A percentile compares a stretch with the other conserved stretches of the same genome.
Conservation (phyloP, 805 yeast species). For the Komagataella pseudopastoris region DNA sequence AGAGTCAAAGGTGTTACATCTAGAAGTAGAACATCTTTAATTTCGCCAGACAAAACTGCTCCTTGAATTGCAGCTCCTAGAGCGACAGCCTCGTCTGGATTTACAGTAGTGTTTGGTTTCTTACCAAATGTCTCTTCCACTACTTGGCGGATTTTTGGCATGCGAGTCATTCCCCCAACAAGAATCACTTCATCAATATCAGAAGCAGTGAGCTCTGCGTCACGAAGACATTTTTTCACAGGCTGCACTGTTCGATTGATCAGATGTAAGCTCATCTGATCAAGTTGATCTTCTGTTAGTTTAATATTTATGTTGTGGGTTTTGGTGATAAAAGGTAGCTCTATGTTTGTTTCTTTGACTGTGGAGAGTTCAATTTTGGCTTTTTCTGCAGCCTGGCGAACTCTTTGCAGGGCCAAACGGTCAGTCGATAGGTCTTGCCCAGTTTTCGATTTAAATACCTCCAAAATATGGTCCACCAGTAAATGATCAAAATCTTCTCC, state of each 20-base stretch:
- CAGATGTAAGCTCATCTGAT: slow-evolving; percentile 36
- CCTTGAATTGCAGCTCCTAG: slow-evolving; percentile 98
- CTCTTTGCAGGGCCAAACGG: slow-evolving; percentile 73
- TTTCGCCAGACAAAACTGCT: slow-evolving; percentile 91
- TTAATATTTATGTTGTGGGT: slow-evolving; percentile 26
- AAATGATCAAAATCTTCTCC: slow-evolving; percentile 86
- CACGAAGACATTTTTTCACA: slow-evolving; percentile 71
- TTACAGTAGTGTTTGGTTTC: slow-evolving; percentile 82
- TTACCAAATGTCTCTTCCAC: slow-evolving; percentile 68
- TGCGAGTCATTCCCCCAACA: slow-evolving; percentile 87
- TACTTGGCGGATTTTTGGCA: slow-evolving; percentile 76
- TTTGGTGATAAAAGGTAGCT: slow-evolving; percentile 67
- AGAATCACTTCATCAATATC: slow-evolving; percentile 71
- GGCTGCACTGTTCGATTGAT: slow-evolving; percentile 65
- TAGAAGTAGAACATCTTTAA: slow-evolving; percentile 77
- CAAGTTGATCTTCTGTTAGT: slow-evolving; percentile 37
- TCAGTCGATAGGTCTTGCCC: slow-evolving; percentile 55
- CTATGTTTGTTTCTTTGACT: slow-evolving; percentile 56
- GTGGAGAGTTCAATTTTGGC: slow-evolving; percentile 81
- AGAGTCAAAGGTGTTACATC: slow-evolving; percentile 83
- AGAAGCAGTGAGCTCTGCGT: slow-evolving; percentile 53
- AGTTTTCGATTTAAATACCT: slow-evolving; percentile 60
- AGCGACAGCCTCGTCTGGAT: slow-evolving; percentile 92
- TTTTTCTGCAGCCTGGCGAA: slow-evolving; percentile 81
- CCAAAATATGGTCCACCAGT: slow-evolving; percentile 68